Percentiles rank a stretch among this genome's conserved stretches.
phyloP scores from a whole-genome alignment of 768 basidiomycete genomes.

The Clavaria fumosa region DNA sequence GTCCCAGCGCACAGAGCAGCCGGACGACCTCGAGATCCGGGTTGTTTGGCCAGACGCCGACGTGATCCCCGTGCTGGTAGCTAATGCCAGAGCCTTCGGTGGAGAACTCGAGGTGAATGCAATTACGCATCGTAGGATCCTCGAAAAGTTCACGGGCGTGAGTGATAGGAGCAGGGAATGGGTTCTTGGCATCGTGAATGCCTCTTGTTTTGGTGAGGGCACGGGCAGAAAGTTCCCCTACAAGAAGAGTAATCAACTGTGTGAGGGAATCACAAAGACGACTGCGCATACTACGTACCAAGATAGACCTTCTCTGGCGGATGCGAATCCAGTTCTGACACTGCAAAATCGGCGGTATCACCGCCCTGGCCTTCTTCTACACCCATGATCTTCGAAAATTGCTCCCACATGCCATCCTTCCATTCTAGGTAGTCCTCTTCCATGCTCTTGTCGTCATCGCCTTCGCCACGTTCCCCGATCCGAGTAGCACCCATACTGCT shows the following conservation, averaged over 20 bases:
- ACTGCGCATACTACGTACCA: conserved; percentile 35
- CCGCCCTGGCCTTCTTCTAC: conserved; percentile 96
- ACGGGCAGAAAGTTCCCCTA: conserved; percentile 90
- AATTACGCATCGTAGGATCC: conserved; percentile 62
- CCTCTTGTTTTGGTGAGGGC: conserved; percentile 88
- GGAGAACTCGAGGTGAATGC: conserved; percentile 87
- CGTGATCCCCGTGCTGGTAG: conserved; percentile 98
- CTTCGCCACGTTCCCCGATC: conserved; percentile 85
- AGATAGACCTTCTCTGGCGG: conserved; percentile 85
- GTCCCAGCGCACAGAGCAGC: conserved; percentile 72
- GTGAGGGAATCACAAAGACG: conserved; percentile 1
- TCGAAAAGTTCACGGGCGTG: conserved; percentile 75
- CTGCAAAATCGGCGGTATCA: conserved; percentile 86
- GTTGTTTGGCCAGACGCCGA: conserved; percentile 95
- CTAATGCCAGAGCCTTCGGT: conserved; percentile 91
- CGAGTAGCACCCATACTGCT: conserved; percentile 68
- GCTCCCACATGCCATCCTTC: conserved; percentile 97
- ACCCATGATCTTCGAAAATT: conserved; percentile 63
- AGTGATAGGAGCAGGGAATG: conserved; percentile 73
- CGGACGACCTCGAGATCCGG: conserved; percentile 85
- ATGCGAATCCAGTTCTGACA: conserved; percentile 65
- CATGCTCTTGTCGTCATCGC: conserved; percentile 99
- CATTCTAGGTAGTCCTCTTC: conserved; percentile 99
- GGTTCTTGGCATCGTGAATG: conserved; percentile 97
- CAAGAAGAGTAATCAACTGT: conserved; percentile 8